Percentiles rank a stretch among this genome's conserved stretches.
phyloP scores from a whole-genome alignment of 495 filamentous ascomycete genomes.

The Neurospora sp. region DNA sequence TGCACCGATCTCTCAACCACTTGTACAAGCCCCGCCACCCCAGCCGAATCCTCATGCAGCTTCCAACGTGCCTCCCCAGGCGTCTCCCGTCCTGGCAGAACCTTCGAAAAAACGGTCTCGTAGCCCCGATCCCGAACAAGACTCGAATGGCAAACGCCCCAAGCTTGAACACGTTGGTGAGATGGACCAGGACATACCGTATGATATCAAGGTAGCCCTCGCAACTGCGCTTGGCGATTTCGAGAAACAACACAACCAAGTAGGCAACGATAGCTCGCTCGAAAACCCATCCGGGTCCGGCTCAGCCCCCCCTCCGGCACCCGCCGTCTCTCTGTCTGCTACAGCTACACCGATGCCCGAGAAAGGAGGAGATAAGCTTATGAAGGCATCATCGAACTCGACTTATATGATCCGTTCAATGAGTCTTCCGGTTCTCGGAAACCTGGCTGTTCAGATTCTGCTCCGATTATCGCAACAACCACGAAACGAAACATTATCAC shows the following conservation, averaged over 20 bases:
- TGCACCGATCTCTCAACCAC: neutral
- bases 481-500: conserved; percentile 54
- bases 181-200: neutral
- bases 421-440: conserved; percentile 33
- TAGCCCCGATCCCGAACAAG: neutral
- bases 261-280: neutral
- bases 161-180: neutral
- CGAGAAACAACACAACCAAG: neutral
- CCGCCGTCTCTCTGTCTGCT: neutral
- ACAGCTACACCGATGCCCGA: conserved; percentile 8
- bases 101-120: neutral
- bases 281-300: neutral
- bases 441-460: conserved; percentile 35
- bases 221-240: neutral
- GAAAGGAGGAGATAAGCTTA: conserved; percentile 16
- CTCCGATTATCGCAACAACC: conserved; percentile 34
- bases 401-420: conserved; percentile 24
- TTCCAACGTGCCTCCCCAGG: neutral
- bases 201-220: neutral
- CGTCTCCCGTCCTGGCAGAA: neutral
- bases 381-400: conserved; percentile 21
- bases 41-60: neutral
- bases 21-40: neutral
- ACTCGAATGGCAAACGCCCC: neutral
- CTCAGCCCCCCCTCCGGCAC: neutral